phyloP scores from a whole-genome alignment of 2,329 filamentous ascomycete species.

The Colletotrichum neosansevieriae region DNA sequence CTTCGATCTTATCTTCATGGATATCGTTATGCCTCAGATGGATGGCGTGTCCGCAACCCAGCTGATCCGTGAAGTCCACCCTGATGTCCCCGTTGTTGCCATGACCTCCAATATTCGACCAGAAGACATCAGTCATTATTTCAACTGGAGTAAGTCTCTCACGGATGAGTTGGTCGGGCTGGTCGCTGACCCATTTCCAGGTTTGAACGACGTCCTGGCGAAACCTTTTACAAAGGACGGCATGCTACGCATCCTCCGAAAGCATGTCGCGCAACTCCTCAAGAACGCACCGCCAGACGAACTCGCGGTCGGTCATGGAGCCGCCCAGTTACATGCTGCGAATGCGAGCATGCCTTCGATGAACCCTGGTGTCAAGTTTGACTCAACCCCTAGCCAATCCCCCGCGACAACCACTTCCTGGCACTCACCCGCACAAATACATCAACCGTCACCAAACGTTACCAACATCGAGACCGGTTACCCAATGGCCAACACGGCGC shows the following conservation, averaged over 20 bases:
- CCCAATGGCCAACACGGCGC: conserved; percentile 57
- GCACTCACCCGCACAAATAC: conserved; percentile 66
- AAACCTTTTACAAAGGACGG: conserved; percentile 96
- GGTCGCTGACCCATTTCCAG: conserved; percentile 58
- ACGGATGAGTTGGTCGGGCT: not conserved
- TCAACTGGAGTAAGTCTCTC: conserved; percentile 62
- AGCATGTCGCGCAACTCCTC: conserved; percentile 86
- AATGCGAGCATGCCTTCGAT: conserved; percentile 48
- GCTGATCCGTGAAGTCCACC: conserved; percentile 88
- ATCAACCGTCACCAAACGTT: conserved; percentile 60
- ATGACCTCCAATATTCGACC: conserved; percentile 99
- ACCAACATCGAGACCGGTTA: conserved; percentile 60
- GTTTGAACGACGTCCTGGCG: conserved; percentile 97
- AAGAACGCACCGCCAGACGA: conserved; percentile 69
- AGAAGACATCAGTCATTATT: conserved; percentile 97
- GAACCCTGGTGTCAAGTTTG: conserved; percentile 60
- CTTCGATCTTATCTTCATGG: conserved; percentile 83
- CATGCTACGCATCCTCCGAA: conserved; percentile 87
- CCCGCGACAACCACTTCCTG: conserved; percentile 60
- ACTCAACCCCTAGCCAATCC: conserved; percentile 65
- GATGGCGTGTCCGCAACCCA: conserved; percentile 96
- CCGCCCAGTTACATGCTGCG: conserved; percentile 50
- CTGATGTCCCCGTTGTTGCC: conserved; percentile 88
- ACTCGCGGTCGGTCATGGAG: conserved; percentile 49
- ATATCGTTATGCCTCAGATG: conserved; percentile 97